A percentile compares a stretch with the other conserved stretches of the same genome.
Conservation (phyloP, 2,329 filamentous ascomycete genomes). For the Fulvia fulva region DNA sequence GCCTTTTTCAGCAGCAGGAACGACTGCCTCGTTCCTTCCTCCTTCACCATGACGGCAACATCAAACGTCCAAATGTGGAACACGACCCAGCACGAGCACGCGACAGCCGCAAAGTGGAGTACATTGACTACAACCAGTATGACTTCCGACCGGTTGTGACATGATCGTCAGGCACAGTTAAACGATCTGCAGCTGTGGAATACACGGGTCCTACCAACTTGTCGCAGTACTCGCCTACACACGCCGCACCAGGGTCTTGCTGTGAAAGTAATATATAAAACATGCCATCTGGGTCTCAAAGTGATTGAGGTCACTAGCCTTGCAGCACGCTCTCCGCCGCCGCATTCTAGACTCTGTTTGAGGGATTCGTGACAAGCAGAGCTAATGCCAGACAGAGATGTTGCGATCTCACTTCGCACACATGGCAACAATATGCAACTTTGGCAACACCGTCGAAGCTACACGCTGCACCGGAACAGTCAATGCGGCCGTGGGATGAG, state of each 20-base stretch:
- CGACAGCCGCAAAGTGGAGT: neutral
- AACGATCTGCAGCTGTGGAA: neutral
- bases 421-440: no score
- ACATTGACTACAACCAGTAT: neutral
- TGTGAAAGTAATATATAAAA: neutral
- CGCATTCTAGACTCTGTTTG: no score
- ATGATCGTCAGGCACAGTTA: neutral
- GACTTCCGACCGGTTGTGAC: neutral
- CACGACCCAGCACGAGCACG: neutral
- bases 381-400: no score
- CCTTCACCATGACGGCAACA: neutral
- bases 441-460: no score
- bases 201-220: neutral
- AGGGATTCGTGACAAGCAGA: no score
- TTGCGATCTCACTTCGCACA: no score
- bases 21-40: neutral
- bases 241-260: no score
- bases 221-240: neutral
- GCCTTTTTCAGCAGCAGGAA: neutral
- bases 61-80: neutral
- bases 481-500: no score
- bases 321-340: no score
- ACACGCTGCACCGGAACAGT: no score
- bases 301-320: no score
- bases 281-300: conserved; percentile 5